Evolutionary conservation across 345 rosid species (phyloP), one percentile per base, ranked within the genome.

Genomic region (Moricandia arvensis): DNA sequence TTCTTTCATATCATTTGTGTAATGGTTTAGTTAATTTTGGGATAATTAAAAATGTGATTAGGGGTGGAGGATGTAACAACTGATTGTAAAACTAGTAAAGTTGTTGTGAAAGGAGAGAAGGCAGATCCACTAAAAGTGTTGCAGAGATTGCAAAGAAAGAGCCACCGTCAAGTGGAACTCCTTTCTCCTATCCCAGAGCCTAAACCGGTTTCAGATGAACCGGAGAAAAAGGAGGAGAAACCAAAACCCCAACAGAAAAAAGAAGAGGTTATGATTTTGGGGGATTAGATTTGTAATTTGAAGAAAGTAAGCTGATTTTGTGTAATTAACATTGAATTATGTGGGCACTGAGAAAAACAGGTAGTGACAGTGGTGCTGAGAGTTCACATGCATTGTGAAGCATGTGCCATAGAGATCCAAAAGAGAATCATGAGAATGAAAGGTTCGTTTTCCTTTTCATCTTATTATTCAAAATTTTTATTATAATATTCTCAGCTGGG

Each of bases 361-460:
- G 89, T 81, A 74, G 81, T 89, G 66, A 81, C 74, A n/a, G 92
- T 90, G 79, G 89, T 92, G 70, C 78, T 94, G 10, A 83, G 79
- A 72, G 93, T 90, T 35, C 87, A 84, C 87, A 94, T 94, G 98
- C 97, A 94, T 75, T 94, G 98, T 69, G 98, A 94, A 57, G 97
- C 92, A 59, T 94, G 98, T 82, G 87, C 97, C 18, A 86, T 81
- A 81, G 90, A 63, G 76, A 89, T 90, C 82, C 87, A 92, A 90
- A 94, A 91, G 86, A 86, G 93, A 82, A 92, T 92, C 79, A 86
- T 66, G 69, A 84, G 85, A 79, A 91, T 94, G 93, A 86, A 94
- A 86, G 98, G 98, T 84, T 45, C 33, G 79, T 69, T 57, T 45
- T 68, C 41, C 61, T 69, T 45, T 17, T 27, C 9, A 17, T 17